Evolutionary conservation across 306 rosid genomes (phyloP), one percentile per base, ranked within the genome.

Genomic region (Sphenostylis stenocarpa): DNA sequence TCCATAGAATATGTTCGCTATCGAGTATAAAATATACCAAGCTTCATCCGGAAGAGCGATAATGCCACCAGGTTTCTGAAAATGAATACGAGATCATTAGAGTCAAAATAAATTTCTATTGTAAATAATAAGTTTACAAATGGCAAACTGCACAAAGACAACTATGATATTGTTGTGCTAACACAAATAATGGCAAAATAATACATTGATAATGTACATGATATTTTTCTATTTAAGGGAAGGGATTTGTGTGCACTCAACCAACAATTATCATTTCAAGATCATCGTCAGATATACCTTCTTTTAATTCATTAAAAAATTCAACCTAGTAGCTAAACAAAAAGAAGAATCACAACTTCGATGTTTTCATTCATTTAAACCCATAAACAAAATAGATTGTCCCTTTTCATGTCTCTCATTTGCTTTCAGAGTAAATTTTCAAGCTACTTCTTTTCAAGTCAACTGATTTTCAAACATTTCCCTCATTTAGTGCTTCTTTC

Each of bases 1-100:
- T n/a, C n/a, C n/a, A n/a, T n/a, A n/a, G n/a, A n/a, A n/a, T n/a
- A n/a, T n/a, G n/a, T n/a, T n/a, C n/a, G n/a, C n/a, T 29, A 19
- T 61, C 3, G n/a, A 12, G 20, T 15, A 36, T 63, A 28, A 19
- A 56, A 26, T 77, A 68, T 36, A 80, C 97, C 97, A 92, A 67
- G 97, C 97, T 85, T 92, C 97, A 73, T 92, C 97, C 57, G 90
- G 85, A 78, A 92, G 96, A 86, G 97, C 88, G 82, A 92, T 88
- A 67, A 92, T 90, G 79, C 97, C 97, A 76, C 97, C 97, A 71
- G 97, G 97, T 90, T 92, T 92, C 97, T 92, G 94, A 78, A 84
- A 73, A 77, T 36, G 17, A 57, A 81, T 58, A 48, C 43, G 60
- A 63, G 10, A 33, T 6, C 45, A 61, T 62, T 75, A 9, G 39